phyloP scores from a whole-genome alignment of 306 rosid genomes.

The Gynostemma pentaphyllum region DNA sequence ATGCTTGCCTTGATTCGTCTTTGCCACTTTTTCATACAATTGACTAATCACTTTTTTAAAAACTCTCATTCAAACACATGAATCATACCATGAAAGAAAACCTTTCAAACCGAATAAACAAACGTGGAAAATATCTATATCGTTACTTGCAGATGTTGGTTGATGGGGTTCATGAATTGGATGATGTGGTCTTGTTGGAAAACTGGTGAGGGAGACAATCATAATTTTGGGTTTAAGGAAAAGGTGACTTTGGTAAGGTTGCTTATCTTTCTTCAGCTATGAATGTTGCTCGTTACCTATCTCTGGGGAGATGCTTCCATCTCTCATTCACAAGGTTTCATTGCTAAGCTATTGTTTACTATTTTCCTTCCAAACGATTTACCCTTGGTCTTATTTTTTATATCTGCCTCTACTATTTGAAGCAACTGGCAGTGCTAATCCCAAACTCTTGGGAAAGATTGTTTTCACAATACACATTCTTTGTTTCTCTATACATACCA shows the following conservation, averaged over 20 bases:
- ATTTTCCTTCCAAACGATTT: too few species aligned
- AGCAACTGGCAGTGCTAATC: slow-evolving; percentile 35
- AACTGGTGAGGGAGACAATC: neutral
- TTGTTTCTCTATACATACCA: too few species aligned
- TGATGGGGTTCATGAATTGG: slow-evolving; percentile 64
- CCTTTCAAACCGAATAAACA: too few species aligned
- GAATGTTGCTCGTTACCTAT: slow-evolving; percentile 58
- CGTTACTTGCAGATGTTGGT: slow-evolving; percentile 52
- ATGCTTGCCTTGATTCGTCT: too few species aligned
- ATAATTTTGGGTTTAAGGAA: slow-evolving; percentile 29
- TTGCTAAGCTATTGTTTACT: too few species aligned
- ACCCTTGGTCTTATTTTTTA: slow-evolving; percentile 24
- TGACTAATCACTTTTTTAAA: too few species aligned
- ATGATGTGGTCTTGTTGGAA: slow-evolving; percentile 31
- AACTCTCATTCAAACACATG: too few species aligned
- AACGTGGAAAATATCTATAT: too few species aligned
- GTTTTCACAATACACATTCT: neutral
- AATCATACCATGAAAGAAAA: too few species aligned
- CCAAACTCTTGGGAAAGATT: slow-evolving; percentile 29
- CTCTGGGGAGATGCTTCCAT: slow-evolving; percentile 39
- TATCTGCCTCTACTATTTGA: slow-evolving; percentile 37
- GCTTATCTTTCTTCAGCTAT: slow-evolving; percentile 69
- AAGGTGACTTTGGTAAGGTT: slow-evolving; percentile 71
- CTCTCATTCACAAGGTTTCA: slow-evolving; percentile 56
- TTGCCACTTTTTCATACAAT: too few species aligned